Evolutionary conservation across 2,329 filamentous ascomycete species (phyloP).

Genomic region (Penicillium sp.): DNA sequence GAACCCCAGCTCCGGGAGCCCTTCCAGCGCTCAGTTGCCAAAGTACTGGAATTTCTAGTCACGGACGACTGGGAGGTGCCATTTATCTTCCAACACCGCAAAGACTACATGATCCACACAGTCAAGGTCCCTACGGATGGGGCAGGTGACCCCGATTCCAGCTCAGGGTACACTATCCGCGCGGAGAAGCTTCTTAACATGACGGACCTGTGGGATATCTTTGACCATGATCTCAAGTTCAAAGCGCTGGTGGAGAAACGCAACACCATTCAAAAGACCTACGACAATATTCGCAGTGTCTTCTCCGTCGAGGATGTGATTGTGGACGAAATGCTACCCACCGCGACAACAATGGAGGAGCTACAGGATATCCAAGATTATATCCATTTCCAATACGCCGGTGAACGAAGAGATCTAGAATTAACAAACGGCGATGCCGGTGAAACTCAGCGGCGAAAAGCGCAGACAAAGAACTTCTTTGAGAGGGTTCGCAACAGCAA

Average conservation of each 20-base stretch:
- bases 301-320: conserved; percentile 71
- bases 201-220: conserved; percentile 91
- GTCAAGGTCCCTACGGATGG: conserved; percentile 69
- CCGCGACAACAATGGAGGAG: conserved; percentile 87
- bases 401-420: conserved; percentile 80
- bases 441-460: conserved; percentile 77
- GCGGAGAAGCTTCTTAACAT: conserved; percentile 91
- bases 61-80: conserved; percentile 94
- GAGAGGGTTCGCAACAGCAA: conserved; percentile 83
- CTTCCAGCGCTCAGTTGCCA: conserved; percentile 85
- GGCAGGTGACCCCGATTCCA: conserved; percentile 68
- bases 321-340: conserved; percentile 80
- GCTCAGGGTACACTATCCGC: conserved; percentile 71
- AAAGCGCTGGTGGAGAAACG: conserved; percentile 91
- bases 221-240: conserved; percentile 95
- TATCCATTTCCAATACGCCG: conserved; percentile 88
- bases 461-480: conserved; percentile 78
- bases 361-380: conserved; percentile 97
- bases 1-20: conserved; percentile 74
- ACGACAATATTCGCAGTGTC: conserved; percentile 72
- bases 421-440: conserved; percentile 63
- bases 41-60: conserved; percentile 94
- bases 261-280: conserved; percentile 79
- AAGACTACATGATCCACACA: conserved; percentile 94
- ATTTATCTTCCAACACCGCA: conserved; percentile 97